A percentile compares a stretch with the other conserved stretches of the same genome.
Conservation (phyloP, 805 yeast species). For the Huiozyma naganishii region DNA sequence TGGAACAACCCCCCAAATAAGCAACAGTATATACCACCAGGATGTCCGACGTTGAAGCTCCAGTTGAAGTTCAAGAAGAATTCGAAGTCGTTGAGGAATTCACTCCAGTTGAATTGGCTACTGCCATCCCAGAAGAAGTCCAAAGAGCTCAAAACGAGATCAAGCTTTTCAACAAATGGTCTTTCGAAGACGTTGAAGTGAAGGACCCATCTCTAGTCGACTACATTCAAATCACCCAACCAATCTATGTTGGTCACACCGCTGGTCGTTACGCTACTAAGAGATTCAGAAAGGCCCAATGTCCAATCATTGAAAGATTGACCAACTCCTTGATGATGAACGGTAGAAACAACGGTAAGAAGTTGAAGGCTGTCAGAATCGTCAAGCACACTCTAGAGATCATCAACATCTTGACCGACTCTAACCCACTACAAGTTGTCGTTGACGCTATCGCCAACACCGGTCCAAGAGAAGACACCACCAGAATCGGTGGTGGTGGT, state of each 20-base stretch:
- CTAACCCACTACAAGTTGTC: slow-evolving; percentile 97
- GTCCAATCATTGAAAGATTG: slow-evolving; percentile 98
- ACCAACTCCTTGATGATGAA: slow-evolving; percentile 99
- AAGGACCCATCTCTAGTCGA: slow-evolving; percentile 97
- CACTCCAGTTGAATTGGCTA: slow-evolving; percentile 71
- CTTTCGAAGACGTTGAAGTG: slow-evolving; percentile 93
- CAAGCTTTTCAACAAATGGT: slow-evolving; percentile 99
- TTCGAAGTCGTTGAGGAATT: slow-evolving; percentile 65
- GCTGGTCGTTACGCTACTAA: slow-evolving; percentile 99
- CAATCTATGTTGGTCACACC: slow-evolving; percentile 97
- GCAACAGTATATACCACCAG: slow-evolving; percentile 13
- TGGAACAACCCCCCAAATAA: no score
- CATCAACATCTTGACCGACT: slow-evolving; percentile 93
- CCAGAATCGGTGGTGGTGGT: slow-evolving; percentile 99
- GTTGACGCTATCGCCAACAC: slow-evolving; percentile 99
- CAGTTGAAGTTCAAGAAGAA: slow-evolving; percentile 48
- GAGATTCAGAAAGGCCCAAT: slow-evolving; percentile 99
- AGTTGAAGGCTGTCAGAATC: slow-evolving; percentile 99
- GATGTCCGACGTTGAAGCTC: slow-evolving; percentile 83
- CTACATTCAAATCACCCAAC: slow-evolving; percentile 95
- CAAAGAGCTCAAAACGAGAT: slow-evolving; percentile 93
- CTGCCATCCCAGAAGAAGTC: slow-evolving; percentile 93
- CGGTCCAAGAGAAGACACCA: slow-evolving; percentile 99
- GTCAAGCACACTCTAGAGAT: slow-evolving; percentile 98
- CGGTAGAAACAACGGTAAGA: slow-evolving; percentile 99